A percentile compares a stretch with the other conserved stretches of the same genome.
Conservation (phyloP, 192 early-diverging fungal species). For the Ambispora gerdemannii region DNA sequence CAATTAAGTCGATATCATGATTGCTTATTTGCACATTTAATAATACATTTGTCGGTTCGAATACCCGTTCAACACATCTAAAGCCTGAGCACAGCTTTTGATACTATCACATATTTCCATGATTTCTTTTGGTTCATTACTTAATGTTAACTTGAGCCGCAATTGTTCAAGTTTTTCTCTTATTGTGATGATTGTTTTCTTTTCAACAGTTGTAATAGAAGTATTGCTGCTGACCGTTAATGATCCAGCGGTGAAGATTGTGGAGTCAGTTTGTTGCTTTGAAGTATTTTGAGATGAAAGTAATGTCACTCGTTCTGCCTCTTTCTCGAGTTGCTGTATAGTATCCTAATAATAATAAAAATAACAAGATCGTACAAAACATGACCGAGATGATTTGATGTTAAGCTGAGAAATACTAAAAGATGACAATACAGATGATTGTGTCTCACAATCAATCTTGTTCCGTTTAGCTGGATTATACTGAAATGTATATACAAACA, state of each 20-base stretch:
- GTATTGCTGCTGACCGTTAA: no score
- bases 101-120: slow-evolving; percentile 12
- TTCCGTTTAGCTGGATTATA: not conserved
- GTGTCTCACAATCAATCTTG: not conserved
- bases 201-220: no score
- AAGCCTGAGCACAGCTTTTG: slow-evolving; percentile 15
- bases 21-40: no score
- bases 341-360: slow-evolving; percentile 1
- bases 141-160: not conserved
- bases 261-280: not conserved
- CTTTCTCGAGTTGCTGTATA: not conserved
- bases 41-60: no score
- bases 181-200: no score
- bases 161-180: not conserved
- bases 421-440: not conserved
- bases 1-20: no score
- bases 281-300: not conserved
- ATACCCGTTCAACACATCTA: not conserved
- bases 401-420: not conserved
- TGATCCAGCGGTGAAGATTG: not conserved
- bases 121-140: not conserved
- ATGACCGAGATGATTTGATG: not conserved
- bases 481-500: not conserved
- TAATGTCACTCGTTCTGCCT: no score
- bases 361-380: not conserved